phyloP scores from a whole-genome alignment of 2,329 filamentous ascomycete species.

The Aspergillus sp. region DNA sequence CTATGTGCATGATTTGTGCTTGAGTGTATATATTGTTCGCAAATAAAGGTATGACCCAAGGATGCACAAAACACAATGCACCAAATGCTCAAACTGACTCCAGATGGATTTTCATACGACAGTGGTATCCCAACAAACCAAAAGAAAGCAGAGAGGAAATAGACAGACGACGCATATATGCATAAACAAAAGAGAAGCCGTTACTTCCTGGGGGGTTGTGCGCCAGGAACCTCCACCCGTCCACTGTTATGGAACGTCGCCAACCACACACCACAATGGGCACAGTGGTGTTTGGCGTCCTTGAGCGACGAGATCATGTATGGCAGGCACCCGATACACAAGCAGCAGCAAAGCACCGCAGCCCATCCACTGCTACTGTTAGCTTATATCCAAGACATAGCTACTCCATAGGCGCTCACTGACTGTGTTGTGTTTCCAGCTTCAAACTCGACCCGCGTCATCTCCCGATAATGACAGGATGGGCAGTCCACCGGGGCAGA shows the following conservation, averaged over 20 bases:
- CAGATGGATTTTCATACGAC: no score
- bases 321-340: constrained; percentile 42
- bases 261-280: constrained; percentile 38
- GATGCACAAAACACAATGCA: no score
- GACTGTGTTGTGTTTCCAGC: constrained; percentile 24
- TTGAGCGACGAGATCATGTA: constrained; percentile 43
- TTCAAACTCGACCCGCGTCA: constrained; percentile 16
- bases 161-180: no score
- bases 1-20: no score
- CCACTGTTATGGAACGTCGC: constrained; percentile 45
- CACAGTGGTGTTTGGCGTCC: constrained; percentile 43
- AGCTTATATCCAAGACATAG: background rate
- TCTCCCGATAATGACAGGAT: constrained; percentile 34
- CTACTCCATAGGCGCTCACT: constrained; percentile 3
- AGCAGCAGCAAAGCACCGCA: constrained; percentile 35
- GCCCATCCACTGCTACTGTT: constrained; percentile 38
- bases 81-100: no score
- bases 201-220: no score
- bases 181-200: no score
- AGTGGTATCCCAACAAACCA: no score
- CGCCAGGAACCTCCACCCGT: constrained; percentile 35
- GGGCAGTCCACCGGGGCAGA: constrained; percentile 43
- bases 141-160: no score
- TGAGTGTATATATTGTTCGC: no score
- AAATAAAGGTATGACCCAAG: no score